Percentiles rank a stretch among this genome's conserved stretches.
Conservation (phyloP, 23 red algal species). For the Gracilaria gracilis region DNA sequence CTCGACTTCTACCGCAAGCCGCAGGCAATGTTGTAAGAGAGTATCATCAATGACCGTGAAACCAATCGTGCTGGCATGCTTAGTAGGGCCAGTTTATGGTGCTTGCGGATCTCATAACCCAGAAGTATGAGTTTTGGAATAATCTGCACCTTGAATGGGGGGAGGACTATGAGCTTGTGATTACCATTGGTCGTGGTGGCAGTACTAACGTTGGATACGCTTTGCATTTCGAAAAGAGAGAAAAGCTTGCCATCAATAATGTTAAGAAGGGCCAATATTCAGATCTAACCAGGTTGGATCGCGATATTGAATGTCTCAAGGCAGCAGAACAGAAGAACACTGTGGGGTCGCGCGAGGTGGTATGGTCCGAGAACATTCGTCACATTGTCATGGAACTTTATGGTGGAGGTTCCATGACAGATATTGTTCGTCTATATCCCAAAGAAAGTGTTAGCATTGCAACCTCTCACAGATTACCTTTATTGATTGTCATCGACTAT, state of each 20-base stretch:
- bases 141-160: conserved; percentile 88
- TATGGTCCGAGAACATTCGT: conserved; percentile 80
- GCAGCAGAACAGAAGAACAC: too few relatives aligned
- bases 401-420: too few relatives aligned
- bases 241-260: conserved; percentile 92
- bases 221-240: conserved; percentile 71
- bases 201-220: conserved; percentile 82
- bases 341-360: conserved; percentile 87
- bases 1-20: too few relatives aligned
- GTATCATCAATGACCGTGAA: too few relatives aligned
- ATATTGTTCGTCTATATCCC: too few relatives aligned
- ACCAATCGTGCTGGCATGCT: too few relatives aligned
- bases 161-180: conserved; percentile 90
- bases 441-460: too few relatives aligned
- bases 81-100: too few relatives aligned
- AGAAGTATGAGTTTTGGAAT: conserved; percentile 97
- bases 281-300: conserved; percentile 88
- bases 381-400: conserved; percentile 96
- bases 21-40: too few relatives aligned
- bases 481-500: too few relatives aligned
- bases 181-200: conserved; percentile 83
- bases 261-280: conserved; percentile 94
- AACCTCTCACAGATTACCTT: too few relatives aligned
- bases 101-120: conserved; percentile 92
- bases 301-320: conserved; percentile 90